phyloP scores from a whole-genome alignment of 768 basidiomycete genomes.

The Gelatoporia subvermispora region DNA sequence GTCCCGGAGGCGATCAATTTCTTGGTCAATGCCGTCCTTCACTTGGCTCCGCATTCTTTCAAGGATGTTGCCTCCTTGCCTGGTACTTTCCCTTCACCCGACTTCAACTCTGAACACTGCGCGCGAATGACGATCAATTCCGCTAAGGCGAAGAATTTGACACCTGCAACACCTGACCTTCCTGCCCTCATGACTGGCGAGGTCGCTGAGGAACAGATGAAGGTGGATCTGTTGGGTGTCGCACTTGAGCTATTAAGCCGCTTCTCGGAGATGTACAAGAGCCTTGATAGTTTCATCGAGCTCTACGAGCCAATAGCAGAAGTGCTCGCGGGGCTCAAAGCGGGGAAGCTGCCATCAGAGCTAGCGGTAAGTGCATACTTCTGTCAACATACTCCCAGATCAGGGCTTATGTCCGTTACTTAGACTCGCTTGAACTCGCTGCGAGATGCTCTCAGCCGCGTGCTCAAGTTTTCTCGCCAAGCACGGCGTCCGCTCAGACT shows the following conservation, averaged over 20 bases:
- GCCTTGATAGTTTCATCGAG: slow-evolving; percentile 80
- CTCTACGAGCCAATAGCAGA: slow-evolving; percentile 64
- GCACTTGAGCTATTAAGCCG: slow-evolving; percentile 59
- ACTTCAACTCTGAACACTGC: slow-evolving; percentile 53
- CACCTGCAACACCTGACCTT: slow-evolving; percentile 44
- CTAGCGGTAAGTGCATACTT: slow-evolving; percentile 48
- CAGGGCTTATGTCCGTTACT: slow-evolving; percentile 1
- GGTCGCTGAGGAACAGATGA: slow-evolving; percentile 52
- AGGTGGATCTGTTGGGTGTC: slow-evolving; percentile 65
- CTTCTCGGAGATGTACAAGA: slow-evolving; percentile 74
- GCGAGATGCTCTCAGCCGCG: slow-evolving; percentile 46
- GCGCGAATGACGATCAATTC: slow-evolving; percentile 33
- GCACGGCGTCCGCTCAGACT: slow-evolving; percentile 74
- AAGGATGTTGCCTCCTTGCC: slow-evolving; percentile 45
- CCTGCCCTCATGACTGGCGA: slow-evolving; percentile 10
- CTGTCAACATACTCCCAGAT: slow-evolving; percentile 4
- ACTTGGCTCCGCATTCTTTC: slow-evolving; percentile 66
- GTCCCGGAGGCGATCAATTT: slow-evolving; percentile 91
- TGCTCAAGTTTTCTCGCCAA: slow-evolving; percentile 70
- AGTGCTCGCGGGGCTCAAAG: slow-evolving; percentile 52
- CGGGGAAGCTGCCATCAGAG: slow-evolving; percentile 38
- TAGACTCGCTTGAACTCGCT: slow-evolving; percentile 46
- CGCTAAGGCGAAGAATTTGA: slow-evolving; percentile 37
- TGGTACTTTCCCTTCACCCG: slow-evolving; percentile 67
- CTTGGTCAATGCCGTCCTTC: slow-evolving; percentile 60